Evolutionary conservation across 257 asterid species (phyloP).

Genomic region (Haberlea rhodopensis): DNA sequence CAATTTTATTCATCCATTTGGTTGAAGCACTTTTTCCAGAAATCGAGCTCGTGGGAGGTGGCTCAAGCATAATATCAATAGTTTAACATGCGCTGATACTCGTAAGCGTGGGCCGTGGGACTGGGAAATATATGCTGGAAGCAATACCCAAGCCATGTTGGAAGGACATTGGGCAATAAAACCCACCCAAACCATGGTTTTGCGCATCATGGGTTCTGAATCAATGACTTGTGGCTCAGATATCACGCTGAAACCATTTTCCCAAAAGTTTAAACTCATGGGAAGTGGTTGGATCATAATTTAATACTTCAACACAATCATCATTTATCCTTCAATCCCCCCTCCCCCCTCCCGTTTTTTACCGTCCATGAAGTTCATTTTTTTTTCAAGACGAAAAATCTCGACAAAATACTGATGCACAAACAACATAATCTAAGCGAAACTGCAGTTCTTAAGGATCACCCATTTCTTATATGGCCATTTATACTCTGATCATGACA

Average conservation of each 20-base stretch:
- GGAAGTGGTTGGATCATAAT: too few species aligned
- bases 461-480: background rate
- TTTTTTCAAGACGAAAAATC: background rate
- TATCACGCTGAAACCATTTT: too few species aligned
- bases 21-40: too few species aligned
- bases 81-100: background rate
- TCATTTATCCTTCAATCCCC: background rate
- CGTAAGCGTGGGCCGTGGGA: too few species aligned
- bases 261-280: too few species aligned
- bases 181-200: too few species aligned
- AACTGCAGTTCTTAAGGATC: background rate
- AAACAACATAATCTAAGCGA: background rate
- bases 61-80: too few species aligned
- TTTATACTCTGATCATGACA: conserved; percentile 1
- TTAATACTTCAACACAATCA: too few species aligned
- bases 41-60: too few species aligned
- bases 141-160: background rate
- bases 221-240: too few species aligned
- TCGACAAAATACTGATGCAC: background rate
- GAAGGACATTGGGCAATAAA: background rate
- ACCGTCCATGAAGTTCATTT: background rate
- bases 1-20: background rate
- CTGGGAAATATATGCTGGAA: too few species aligned
- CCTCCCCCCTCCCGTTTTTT: background rate
- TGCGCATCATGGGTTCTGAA: too few species aligned